phyloP scores from a whole-genome alignment of 345 rosid genomes.

The Salix caprea region DNA sequence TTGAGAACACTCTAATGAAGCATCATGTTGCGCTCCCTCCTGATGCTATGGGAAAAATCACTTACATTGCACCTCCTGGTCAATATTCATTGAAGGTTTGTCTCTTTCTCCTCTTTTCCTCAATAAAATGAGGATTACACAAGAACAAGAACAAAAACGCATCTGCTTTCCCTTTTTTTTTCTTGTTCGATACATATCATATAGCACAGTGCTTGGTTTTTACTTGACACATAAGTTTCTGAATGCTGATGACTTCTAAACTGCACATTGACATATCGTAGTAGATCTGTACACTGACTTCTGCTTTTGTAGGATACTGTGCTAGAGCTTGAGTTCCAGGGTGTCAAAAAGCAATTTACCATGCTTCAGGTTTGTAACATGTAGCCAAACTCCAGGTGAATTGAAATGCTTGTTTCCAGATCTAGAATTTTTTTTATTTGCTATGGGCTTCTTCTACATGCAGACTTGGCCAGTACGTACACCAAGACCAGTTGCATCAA shows the following conservation, averaged over 20 bases:
- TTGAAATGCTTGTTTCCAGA: neutral
- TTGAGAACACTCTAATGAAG: constrained; percentile 87
- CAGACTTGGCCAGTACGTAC: constrained; percentile 99
- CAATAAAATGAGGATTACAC: neutral
- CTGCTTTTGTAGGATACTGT: constrained; percentile 73
- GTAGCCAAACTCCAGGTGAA: neutral
- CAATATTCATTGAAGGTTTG: constrained; percentile 93
- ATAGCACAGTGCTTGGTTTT: neutral
- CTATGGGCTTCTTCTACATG: constrained; percentile 16
- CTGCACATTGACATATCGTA: neutral
- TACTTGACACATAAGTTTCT: neutral
- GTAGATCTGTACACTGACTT: neutral
- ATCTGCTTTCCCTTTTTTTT: neutral
- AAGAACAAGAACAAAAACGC: neutral
- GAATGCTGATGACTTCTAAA: neutral
- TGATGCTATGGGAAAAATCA: constrained; percentile 93
- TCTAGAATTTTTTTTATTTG: neutral
- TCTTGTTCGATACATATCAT: neutral
- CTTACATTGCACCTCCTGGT: constrained; percentile 94
- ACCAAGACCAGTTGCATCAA: constrained; percentile 97
- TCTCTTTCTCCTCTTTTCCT: constrained; percentile 9
- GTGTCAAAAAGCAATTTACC: constrained; percentile 80
- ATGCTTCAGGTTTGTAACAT: constrained; percentile 87
- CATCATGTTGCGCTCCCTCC: constrained; percentile 94
- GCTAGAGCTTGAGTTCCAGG: constrained; percentile 96